Base-by-base conservation (phyloP, 164 flowering plant genomes). In the Warburgia ugandensis region DNA sequence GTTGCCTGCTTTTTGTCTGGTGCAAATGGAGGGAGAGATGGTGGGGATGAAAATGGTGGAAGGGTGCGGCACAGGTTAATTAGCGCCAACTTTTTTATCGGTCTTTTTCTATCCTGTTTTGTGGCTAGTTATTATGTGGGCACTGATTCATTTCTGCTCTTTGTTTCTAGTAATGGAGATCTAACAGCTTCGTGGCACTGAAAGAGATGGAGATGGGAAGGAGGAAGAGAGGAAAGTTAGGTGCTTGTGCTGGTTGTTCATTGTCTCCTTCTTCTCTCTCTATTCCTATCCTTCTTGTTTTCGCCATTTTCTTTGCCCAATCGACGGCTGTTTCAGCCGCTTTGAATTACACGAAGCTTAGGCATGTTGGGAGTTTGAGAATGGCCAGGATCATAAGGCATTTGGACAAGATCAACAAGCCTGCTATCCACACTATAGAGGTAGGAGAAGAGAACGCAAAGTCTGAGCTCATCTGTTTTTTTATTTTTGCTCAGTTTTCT, bases 391-490 rank as follows among this genome's bases (percentile, higher is more conserved):
- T 84, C 39, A 69, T 77, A 14, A 73, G 63, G 61, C 87, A 81
- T 43, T 52, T 84, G 68, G 52, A 73, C 41, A 77, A 72, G 65
- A 75, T 84, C 53, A 84, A 80, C 76, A 84, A 81, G 64, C 73
- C 78, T 29, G 52, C 85, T n/a, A 49, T 80, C 45, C 40, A 72
- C 25, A 79, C 94, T 57, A 78, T 91, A 22, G 48, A 83, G 81
- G 97, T 83, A 65, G 13, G 17, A 19, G 36, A 20, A 23, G 21
- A n/a, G n/a, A n/a, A n/a, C n/a, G n/a, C n/a, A n/a, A n/a, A n/a
- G n/a, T n/a, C n/a, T n/a, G n/a, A n/a, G n/a, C n/a, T n/a, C n/a
- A n/a, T n/a, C n/a, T n/a, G n/a, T n/a, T n/a, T n/a, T 50, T 35
- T 30, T 5, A 28, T 20, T 49, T 20, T 13, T 21, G 13, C 10